Base-by-base conservation (phyloP, 495 filamentous ascomycete species). In the Cudoniella acicularis region DNA sequence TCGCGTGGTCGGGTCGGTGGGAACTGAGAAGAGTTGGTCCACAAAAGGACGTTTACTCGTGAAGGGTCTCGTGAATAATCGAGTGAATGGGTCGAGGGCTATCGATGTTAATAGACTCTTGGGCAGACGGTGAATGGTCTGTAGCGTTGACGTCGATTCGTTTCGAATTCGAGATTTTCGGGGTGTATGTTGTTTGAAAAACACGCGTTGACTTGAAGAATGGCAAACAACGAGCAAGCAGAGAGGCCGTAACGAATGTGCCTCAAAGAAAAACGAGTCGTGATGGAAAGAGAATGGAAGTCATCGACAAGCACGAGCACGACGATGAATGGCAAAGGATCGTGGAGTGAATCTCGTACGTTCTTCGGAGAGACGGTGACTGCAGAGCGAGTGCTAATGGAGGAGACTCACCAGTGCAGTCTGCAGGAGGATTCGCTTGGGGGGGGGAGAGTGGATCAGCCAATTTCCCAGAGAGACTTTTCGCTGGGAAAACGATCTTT, bases 241-340 rank as follows among this genome's bases (percentile, higher is more conserved):
- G 42, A n/a, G 50, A 63, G 64, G 61, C 58, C 64, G 57, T 67
- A 67, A 64, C 64, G 64, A 67, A 49, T 64, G 64, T 61, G 61
- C 64, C 64, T 61, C 45, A 30, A 36, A 47, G 43, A 46, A 43
- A 24, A 46, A 46, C 21, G 24, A 40, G 17, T 17, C n/a, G 10
- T 16, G 25, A 52, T 13, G 26, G 27, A 18, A 50, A 59, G 52
- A 45, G 56, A 56, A 52, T 42, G 52, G 40, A 49, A 58, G 27
- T 48, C 49, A 58, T 62, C 49, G 54, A 62, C 25, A 21, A n/a
- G n/a, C n/a, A 42, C 36, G 57, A 40, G 42, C 52, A 42, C 49
- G 57, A 54, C 54, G 60, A 57, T 52, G 18, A 22, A 51, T 50
- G 2, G 17, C 16, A 25, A 13, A 40, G 36, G 25, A 6, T 22